These are phyloP conservation scores for Sporobolomyces roseus DNA, from an alignment of 768 basidiomycete genomes.

Conservation along the genomic window DNA sequence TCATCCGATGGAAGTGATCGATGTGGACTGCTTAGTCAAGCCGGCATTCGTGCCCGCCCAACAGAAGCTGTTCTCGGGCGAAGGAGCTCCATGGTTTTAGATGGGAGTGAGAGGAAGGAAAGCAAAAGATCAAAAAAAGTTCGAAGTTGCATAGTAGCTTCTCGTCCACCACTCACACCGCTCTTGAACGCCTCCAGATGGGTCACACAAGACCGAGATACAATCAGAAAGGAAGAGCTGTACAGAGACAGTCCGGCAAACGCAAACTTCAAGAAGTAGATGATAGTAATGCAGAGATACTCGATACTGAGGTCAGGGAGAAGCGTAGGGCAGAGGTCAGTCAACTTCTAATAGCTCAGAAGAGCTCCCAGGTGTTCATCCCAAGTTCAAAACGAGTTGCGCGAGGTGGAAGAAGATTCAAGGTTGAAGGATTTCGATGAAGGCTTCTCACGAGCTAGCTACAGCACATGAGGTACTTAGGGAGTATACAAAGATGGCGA, in stretches of 20 bases:
- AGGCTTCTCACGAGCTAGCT: too few species aligned
- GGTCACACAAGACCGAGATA: slow-evolving; percentile 37
- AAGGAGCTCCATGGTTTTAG: too few species aligned
- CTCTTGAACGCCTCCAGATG: too few species aligned
- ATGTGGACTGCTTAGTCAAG: too few species aligned
- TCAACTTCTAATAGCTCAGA: not conserved
- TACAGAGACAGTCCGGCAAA: slow-evolving; percentile 5
- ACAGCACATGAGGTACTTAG: too few species aligned
- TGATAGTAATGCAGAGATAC: slow-evolving; percentile 25
- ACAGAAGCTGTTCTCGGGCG: too few species aligned
- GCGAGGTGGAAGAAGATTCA: not conserved
- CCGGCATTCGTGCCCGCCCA: too few species aligned
- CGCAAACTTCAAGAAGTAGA: slow-evolving; percentile 23
- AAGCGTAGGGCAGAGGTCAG: slow-evolving; percentile 25
- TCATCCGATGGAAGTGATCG: too few species aligned
- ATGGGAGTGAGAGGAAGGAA: not conserved
- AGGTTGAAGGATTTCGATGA: too few species aligned
- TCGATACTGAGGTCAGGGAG: slow-evolving; percentile 27
- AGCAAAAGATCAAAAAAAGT: not conserved
- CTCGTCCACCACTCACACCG: not conserved
- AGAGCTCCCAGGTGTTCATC: not conserved
- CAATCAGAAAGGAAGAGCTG: slow-evolving; percentile 37
- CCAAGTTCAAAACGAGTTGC: not conserved
- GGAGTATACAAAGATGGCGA: too few species aligned
- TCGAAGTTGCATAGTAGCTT: not conserved